phyloP scores from a whole-genome alignment of 108 stramenopile genomes.

The Skeletonema tropicum region DNA sequence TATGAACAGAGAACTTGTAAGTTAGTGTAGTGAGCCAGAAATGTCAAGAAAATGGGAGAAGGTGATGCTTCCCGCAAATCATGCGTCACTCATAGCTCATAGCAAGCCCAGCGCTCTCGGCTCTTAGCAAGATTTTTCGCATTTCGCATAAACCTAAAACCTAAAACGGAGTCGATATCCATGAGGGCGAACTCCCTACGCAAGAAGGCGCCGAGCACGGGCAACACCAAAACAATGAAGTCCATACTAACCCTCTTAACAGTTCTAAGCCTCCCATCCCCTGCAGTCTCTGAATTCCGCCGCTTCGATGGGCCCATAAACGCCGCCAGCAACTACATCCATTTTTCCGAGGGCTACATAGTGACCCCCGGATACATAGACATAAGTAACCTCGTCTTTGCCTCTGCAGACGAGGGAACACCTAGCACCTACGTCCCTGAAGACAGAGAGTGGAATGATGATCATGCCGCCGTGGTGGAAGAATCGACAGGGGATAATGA shows the following conservation, averaged over 20 bases:
- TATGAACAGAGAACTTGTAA: no score
- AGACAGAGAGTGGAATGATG: slow-evolving; percentile 14
- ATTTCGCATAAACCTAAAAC: no score
- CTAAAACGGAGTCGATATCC: no score
- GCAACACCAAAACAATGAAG: slow-evolving; percentile 10
- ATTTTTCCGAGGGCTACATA: slow-evolving; percentile 75
- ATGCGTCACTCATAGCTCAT: no score
- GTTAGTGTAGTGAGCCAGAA: no score
- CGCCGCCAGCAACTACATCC: slow-evolving; percentile 61
- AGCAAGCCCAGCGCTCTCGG: no score
- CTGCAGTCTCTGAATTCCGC: slow-evolving; percentile 30
- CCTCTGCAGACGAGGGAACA: slow-evolving; percentile 11
- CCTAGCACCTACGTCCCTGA: background rate
- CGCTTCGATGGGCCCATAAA: slow-evolving; percentile 46
- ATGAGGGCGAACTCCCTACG: background rate
- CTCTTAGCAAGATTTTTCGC: no score
- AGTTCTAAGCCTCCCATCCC: background rate
- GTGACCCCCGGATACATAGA: slow-evolving; percentile 83
- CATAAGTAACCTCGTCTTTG: slow-evolving; percentile 58
- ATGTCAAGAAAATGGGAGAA: no score
- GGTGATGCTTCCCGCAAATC: no score
- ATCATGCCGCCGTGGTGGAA: slow-evolving; percentile 14
- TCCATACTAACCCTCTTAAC: background rate
- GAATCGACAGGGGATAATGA: background rate
- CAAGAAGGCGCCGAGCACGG: no score